Evolutionary conservation across 208 protist genomes (phyloP).

Genomic region (Tritrichomonas musculus): DNA sequence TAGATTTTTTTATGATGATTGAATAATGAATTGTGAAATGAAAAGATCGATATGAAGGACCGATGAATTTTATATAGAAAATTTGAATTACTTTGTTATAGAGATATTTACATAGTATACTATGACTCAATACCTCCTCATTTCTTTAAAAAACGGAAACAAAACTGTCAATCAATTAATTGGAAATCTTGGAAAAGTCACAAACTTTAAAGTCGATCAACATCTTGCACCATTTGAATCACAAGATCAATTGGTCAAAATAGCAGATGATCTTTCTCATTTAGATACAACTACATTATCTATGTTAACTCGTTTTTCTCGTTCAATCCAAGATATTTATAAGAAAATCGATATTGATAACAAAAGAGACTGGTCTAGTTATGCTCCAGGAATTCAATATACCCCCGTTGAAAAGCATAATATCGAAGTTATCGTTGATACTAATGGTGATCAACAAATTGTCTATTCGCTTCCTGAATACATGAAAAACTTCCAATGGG

Average conservation of each 20-base stretch:
- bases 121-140: slow-evolving; percentile 29
- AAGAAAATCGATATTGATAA: neutral
- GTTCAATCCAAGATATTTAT: neutral
- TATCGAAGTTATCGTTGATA: neutral
- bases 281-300: neutral
- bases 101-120: neutral
- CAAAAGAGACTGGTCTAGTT: neutral
- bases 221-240: neutral
- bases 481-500: neutral
- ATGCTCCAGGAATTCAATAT: neutral
- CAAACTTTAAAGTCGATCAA: neutral
- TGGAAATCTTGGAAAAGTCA: neutral
- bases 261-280: neutral
- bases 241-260: neutral
- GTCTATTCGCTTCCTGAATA: neutral
- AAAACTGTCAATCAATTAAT: neutral
- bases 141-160: neutral
- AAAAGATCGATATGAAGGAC: no score
- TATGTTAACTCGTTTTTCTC: neutral
- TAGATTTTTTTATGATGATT: no score
- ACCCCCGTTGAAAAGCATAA: neutral
- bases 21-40: no score
- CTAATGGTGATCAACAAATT: neutral
- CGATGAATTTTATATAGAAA: neutral
- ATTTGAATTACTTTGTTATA: slow-evolving; percentile 21